A percentile compares a stretch with the other conserved stretches of the same genome.
These are phyloP conservation scores for Cenococcum geophilum DNA, from an alignment of 495 filamentous ascomycete species.

Conservation along the genomic window DNA sequence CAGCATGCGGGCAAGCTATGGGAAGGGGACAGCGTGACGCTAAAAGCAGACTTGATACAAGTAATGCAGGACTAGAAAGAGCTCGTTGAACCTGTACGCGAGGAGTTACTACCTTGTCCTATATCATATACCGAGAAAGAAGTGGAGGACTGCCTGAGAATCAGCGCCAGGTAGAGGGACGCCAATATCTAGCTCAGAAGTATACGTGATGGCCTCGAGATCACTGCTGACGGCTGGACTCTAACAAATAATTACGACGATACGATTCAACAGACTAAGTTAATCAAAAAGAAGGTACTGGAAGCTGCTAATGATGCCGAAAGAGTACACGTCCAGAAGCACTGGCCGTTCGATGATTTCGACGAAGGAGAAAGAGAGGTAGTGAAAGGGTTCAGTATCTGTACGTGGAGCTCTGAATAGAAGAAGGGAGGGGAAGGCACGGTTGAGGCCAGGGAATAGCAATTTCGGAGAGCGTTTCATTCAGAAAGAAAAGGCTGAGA, in stretches of 20 bases:
- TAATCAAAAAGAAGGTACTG: constrained; percentile 2
- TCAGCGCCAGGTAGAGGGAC: background rate
- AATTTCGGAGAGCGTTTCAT: too few species aligned
- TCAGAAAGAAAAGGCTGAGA: too few species aligned
- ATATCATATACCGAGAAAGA: too few species aligned
- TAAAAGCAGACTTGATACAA: constrained; percentile 10
- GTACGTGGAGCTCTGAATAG: too few species aligned
- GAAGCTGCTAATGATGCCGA: constrained; percentile 7
- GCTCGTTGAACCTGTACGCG: background rate
- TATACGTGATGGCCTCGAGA: constrained; percentile 2
- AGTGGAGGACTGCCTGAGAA: background rate
- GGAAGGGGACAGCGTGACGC: constrained; percentile 10
- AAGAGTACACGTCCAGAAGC: background rate
- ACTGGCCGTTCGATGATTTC: constrained; percentile 14
- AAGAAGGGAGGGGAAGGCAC: too few species aligned
- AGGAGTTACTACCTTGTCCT: too few species aligned
- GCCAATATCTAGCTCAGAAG: background rate
- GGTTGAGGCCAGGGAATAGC: too few species aligned
- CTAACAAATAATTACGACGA: background rate
- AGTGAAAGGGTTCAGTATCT: too few species aligned
- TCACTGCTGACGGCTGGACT: constrained; percentile 5
- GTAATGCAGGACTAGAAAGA: constrained; percentile 2
- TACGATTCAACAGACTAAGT: background rate
- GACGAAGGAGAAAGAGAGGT: constrained; percentile 3
- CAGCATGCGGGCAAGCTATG: constrained; percentile 8